phyloP scores from a whole-genome alignment of 805 yeast species.

The Saccharomycopsis sp. region DNA sequence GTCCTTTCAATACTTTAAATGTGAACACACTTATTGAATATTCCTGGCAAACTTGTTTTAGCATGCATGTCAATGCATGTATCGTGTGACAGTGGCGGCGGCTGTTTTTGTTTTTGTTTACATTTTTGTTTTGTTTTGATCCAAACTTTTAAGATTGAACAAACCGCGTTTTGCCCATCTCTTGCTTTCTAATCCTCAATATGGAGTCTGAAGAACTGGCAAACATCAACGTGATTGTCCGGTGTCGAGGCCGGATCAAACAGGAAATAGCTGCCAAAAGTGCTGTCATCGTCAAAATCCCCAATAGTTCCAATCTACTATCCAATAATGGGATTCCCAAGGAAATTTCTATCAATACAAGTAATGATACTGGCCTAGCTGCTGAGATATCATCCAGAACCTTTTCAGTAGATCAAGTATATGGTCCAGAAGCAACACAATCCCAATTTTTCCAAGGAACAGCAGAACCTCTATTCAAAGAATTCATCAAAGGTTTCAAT shows the following conservation, averaged over 20 bases:
- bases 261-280: conserved; percentile 49
- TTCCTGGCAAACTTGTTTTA: too few species aligned
- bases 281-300: conserved; percentile 48
- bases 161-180: too few species aligned
- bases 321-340: conserved; percentile 4
- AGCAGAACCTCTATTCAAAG: conserved; percentile 54
- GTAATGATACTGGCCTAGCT: conserved; percentile 13
- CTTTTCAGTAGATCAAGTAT: conserved; percentile 69
- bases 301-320: conserved; percentile 9
- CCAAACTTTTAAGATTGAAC: too few species aligned
- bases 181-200: too few species aligned
- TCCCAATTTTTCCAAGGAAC: conserved; percentile 51
- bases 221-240: conserved; percentile 52
- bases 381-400: conserved; percentile 30
- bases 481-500: conserved; percentile 65
- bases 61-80: too few species aligned
- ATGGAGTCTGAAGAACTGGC: conserved; percentile 22
- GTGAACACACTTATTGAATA: too few species aligned
- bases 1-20: too few species aligned
- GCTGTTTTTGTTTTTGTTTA: too few species aligned
- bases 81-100: too few species aligned
- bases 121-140: too few species aligned
- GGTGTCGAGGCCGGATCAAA: conserved; percentile 52
- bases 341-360: conserved; percentile 14
- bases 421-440: conserved; percentile 77